These are phyloP conservation scores for Trametes cubensis DNA, from an alignment of 768 basidiomycete species.

Conservation along the genomic window DNA sequence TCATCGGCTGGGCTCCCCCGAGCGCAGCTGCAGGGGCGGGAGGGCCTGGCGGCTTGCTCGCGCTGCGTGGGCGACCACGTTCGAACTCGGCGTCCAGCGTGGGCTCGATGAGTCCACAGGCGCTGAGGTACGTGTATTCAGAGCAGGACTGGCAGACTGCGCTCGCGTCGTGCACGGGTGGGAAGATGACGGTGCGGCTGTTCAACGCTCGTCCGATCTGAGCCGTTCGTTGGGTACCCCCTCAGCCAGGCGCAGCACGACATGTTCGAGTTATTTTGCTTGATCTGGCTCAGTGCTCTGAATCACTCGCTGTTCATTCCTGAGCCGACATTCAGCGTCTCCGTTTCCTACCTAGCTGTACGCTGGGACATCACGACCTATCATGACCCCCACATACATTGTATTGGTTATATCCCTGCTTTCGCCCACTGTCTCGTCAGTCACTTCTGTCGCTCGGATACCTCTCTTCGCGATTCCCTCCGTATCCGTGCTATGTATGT, in stretches of 20 bases:
- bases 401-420: not conserved
- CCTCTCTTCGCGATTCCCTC: not conserved
- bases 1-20: slow-evolving; percentile 55
- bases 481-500: not conserved
- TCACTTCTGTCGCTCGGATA: not conserved
- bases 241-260: too few species aligned
- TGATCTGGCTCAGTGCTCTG: too few species aligned
- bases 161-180: slow-evolving; percentile 43
- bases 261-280: too few species aligned
- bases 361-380: not conserved
- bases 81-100: slow-evolving; percentile 39
- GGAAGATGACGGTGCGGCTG: slow-evolving; percentile 61
- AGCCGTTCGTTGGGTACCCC: not conserved
- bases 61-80: slow-evolving; percentile 33
- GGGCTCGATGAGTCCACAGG: slow-evolving; percentile 16
- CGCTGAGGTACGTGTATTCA: slow-evolving; percentile 50
- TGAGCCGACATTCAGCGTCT: not conserved
- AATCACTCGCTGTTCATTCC: too few species aligned
- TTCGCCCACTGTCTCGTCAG: not conserved
- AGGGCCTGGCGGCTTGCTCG: slow-evolving; percentile 8
- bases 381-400: not conserved
- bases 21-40: slow-evolving; percentile 16
- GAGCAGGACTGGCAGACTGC: slow-evolving; percentile 65
- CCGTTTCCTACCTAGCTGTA: not conserved
- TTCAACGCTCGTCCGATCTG: slow-evolving; percentile 39